Evolutionary conservation across 441 rosid genomes (phyloP).

Genomic region (Lepidium campestre): DNA sequence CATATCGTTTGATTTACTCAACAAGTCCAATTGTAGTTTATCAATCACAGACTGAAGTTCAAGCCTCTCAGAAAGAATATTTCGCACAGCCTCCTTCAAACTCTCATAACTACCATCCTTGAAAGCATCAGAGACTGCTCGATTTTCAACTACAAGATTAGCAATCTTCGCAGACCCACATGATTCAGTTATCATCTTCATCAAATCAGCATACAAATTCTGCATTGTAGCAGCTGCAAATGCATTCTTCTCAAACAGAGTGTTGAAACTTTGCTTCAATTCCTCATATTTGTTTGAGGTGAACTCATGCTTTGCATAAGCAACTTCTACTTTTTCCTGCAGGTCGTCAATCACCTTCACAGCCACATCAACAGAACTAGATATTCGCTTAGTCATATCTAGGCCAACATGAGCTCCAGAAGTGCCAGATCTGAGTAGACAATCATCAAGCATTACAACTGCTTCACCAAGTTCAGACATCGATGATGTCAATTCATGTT

Average conservation of each 20-base stretch:
- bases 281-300: slow-evolving; percentile 39
- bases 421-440: slow-evolving; percentile 33
- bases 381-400: slow-evolving; percentile 41
- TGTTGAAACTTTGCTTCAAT: slow-evolving; percentile 45
- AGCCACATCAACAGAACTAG: slow-evolving; percentile 56
- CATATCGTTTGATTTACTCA: slow-evolving; percentile 40
- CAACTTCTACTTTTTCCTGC: slow-evolving; percentile 55
- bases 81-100: slow-evolving; percentile 50
- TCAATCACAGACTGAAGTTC: slow-evolving; percentile 53
- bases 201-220: slow-evolving; percentile 43
- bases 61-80: slow-evolving; percentile 52
- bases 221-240: slow-evolving; percentile 34
- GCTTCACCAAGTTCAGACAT: slow-evolving; percentile 46
- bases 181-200: slow-evolving; percentile 47
- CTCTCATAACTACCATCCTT: slow-evolving; percentile 41
- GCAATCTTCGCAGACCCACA: slow-evolving; percentile 34
- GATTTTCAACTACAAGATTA: slow-evolving; percentile 28
- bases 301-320: slow-evolving; percentile 39
- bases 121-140: slow-evolving; percentile 35
- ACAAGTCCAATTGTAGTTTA: slow-evolving; percentile 57
- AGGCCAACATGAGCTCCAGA: slow-evolving; percentile 31
- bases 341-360: slow-evolving; percentile 51
- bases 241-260: slow-evolving; percentile 47
- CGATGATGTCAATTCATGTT: slow-evolving; percentile 52
- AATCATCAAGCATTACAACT: slow-evolving; percentile 59